phyloP scores from a whole-genome alignment of 495 filamentous ascomycete genomes.

The Talaromyces nanjingensis region DNA sequence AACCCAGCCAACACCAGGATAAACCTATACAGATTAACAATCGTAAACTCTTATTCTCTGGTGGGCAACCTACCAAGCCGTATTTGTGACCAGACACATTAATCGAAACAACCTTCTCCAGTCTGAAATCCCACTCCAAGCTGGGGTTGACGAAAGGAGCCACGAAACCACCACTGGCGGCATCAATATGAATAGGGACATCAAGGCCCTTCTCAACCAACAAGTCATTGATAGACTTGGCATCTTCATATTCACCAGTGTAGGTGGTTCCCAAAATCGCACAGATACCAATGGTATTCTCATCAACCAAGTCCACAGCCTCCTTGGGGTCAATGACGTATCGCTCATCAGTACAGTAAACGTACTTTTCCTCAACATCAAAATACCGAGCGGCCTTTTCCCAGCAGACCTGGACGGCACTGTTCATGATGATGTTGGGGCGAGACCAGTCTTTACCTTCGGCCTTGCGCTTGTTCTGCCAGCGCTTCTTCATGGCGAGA shows the following conservation, averaged over 20 bases:
- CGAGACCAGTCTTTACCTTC: slow-evolving; percentile 65
- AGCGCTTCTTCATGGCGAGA: slow-evolving; percentile 91
- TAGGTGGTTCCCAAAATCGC: slow-evolving; percentile 85
- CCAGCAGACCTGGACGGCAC: slow-evolving; percentile 92
- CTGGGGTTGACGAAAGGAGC: slow-evolving; percentile 79
- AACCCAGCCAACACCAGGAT: slow-evolving; percentile 90
- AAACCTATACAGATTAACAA: slow-evolving; percentile 42
- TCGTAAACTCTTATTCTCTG: neutral
- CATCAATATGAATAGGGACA: slow-evolving; percentile 84
- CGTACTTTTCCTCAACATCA: slow-evolving; percentile 82
- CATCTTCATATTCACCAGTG: slow-evolving; percentile 93
- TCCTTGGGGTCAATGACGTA: slow-evolving; percentile 82
- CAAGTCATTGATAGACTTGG: slow-evolving; percentile 82
- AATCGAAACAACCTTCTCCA: slow-evolving; percentile 81
- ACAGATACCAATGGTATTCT: slow-evolving; percentile 95
- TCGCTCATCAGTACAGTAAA: slow-evolving; percentile 73
- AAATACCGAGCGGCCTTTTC: slow-evolving; percentile 95
- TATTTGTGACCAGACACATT: slow-evolving; percentile 94
- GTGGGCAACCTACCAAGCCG: slow-evolving; percentile 35
- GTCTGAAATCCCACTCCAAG: slow-evolving; percentile 80
- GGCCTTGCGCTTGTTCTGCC: slow-evolving; percentile 76
- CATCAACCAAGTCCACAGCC: slow-evolving; percentile 77
- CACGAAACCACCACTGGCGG: slow-evolving; percentile 84
- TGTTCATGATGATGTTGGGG: slow-evolving; percentile 89
- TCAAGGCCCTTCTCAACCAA: slow-evolving; percentile 64